Conservation (phyloP, 2,329 filamentous ascomycete species). For the Ilyonectria robusta region DNA sequence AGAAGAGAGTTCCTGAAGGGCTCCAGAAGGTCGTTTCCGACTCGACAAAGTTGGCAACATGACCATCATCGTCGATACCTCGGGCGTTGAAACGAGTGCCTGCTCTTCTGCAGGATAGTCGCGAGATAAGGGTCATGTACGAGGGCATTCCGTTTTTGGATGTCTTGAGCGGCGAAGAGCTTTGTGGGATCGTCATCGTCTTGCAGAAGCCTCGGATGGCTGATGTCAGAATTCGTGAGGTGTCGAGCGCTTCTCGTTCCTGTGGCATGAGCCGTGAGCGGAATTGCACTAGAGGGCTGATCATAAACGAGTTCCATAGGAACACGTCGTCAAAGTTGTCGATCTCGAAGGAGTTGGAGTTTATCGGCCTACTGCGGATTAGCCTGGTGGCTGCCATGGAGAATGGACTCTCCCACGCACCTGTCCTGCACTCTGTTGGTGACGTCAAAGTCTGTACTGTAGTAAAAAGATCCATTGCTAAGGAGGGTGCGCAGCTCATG, state of each 20-base stretch:
- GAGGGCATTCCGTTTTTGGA: slow-evolving; percentile 81
- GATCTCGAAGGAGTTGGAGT: slow-evolving; percentile 86
- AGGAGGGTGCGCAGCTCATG: slow-evolving; percentile 91
- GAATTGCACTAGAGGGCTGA: slow-evolving; percentile 91
- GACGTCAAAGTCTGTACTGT: slow-evolving; percentile 97
- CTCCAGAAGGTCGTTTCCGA: slow-evolving; percentile 95
- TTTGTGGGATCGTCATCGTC: slow-evolving; percentile 87
- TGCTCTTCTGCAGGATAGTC: slow-evolving; percentile 90
- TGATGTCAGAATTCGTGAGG: slow-evolving; percentile 89
- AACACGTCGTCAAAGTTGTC: slow-evolving; percentile 94
- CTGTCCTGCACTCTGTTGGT: slow-evolving; percentile 94
- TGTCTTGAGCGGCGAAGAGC: slow-evolving; percentile 77
- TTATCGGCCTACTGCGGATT: slow-evolving; percentile 71
- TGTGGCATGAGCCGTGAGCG: slow-evolving; percentile 82
- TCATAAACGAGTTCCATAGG: slow-evolving; percentile 99
- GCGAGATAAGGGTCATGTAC: slow-evolving; percentile 89
- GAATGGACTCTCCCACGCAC: slow-evolving; percentile 54
- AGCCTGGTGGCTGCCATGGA: slow-evolving; percentile 19
- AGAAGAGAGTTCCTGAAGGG: slow-evolving; percentile 84
- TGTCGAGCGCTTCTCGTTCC: slow-evolving; percentile 86
- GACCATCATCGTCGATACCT: slow-evolving; percentile 96
- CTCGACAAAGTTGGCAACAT: slow-evolving; percentile 99
- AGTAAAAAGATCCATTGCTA: slow-evolving; percentile 96
- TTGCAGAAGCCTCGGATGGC: slow-evolving; percentile 94
- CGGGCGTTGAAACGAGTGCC: slow-evolving; percentile 97